phyloP scores from a whole-genome alignment of 371 early-diverging fungal genomes.

The Basidiobolus meristosporus region DNA sequence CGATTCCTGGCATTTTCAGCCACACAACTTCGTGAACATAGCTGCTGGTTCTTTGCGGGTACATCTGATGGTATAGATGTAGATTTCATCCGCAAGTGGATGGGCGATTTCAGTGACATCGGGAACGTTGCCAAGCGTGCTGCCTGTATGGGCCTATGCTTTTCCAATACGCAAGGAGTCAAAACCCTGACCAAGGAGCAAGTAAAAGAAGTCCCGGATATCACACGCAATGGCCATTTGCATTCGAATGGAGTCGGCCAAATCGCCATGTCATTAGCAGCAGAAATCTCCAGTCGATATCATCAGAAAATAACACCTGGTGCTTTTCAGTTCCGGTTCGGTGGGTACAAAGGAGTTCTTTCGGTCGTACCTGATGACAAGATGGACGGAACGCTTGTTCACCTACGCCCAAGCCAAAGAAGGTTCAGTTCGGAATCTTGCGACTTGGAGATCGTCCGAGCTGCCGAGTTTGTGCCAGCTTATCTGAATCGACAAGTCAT shows the following conservation, averaged over 20 bases:
- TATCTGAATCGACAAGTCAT: constrained; percentile 61
- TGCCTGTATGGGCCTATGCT: constrained; percentile 59
- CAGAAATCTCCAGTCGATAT: constrained; percentile 21
- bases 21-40: constrained; percentile 45
- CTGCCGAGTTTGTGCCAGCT: constrained; percentile 27
- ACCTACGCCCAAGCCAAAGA: constrained; percentile 41
- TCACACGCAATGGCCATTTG: constrained; percentile 23
- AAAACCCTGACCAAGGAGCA: constrained; percentile 12
- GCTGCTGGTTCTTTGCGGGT: constrained; percentile 48
- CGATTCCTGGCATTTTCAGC: constrained; percentile 54
- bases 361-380: constrained; percentile 2
- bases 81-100: constrained; percentile 37
- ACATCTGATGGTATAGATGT: constrained; percentile 3
- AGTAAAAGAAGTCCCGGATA: constrained; percentile 26
- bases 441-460: constrained; percentile 39
- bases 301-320: constrained; percentile 26
- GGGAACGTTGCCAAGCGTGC: constrained; percentile 56
- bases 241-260: constrained; percentile 76
- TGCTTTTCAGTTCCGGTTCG: constrained; percentile 68
- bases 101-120: constrained; percentile 51
- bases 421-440: constrained; percentile 42
- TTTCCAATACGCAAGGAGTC: constrained; percentile 40
- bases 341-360: constrained; percentile 57
- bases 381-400: constrained; percentile 8
- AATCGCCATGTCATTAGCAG: constrained; percentile 30